These are phyloP conservation scores for Decorospora gaudefroyi DNA, from an alignment of 2,329 filamentous ascomycete genomes.

Conservation along the genomic window DNA sequence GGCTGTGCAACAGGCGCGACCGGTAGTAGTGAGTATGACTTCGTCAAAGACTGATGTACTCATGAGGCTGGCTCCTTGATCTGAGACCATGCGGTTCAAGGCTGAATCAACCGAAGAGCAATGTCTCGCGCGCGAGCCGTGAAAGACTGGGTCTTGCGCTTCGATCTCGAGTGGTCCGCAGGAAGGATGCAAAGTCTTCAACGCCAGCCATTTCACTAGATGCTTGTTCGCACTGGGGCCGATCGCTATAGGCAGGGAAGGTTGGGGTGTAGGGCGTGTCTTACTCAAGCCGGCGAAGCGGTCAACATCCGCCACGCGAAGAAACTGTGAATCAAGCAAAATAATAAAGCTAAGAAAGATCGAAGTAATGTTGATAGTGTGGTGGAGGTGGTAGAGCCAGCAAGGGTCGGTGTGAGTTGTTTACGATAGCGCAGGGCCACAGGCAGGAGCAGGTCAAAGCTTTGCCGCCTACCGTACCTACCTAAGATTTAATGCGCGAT, in stretches of 20 bases:
- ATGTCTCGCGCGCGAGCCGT: conserved; percentile 6
- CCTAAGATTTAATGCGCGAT: neutral
- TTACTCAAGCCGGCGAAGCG: conserved; percentile 31
- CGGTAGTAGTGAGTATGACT: neutral
- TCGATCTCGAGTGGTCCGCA: conserved; percentile 15
- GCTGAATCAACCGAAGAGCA: conserved; percentile 1
- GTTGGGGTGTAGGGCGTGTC: conserved; percentile 26
- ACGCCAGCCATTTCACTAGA: conserved; percentile 29
- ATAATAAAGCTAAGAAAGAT: conserved; percentile 10
- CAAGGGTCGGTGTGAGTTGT: conserved; percentile 24
- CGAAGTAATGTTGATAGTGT: conserved; percentile 15
- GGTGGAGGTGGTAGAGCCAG: conserved; percentile 17
- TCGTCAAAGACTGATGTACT: conserved; percentile 8
- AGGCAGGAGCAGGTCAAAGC: conserved; percentile 9
- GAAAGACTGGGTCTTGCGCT: conserved; percentile 6
- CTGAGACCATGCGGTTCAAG: conserved; percentile 11
- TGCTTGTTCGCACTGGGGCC: conserved; percentile 15
- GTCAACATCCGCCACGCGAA: conserved; percentile 22
- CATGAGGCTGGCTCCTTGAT: conserved; percentile 12
- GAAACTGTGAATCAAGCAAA: conserved; percentile 23
- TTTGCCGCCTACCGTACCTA: conserved; percentile 1
- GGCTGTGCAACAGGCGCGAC: conserved; percentile 5
- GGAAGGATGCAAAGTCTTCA: conserved; percentile 14
- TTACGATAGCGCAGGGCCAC: too few species aligned
- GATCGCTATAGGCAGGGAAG: conserved; percentile 17